A percentile compares a stretch with the other conserved stretches of the same genome.
Evolutionary conservation across 2,329 filamentous ascomycete species (phyloP).

Genomic region (Fusarium xylarioides): DNA sequence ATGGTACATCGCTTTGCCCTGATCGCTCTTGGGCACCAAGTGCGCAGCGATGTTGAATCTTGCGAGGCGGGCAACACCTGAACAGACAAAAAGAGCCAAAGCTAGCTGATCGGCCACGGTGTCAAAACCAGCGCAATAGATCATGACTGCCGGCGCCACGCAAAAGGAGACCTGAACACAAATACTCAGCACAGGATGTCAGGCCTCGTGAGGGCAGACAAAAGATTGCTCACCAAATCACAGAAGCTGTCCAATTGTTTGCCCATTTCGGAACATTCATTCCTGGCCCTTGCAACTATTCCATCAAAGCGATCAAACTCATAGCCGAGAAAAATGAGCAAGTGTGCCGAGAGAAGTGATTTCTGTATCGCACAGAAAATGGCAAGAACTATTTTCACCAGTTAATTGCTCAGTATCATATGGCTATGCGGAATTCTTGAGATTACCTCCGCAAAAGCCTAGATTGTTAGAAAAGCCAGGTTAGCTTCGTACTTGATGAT

Average conservation of each 20-base stretch:
- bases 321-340: neutral
- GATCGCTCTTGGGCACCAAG: neutral
- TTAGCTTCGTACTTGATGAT: neutral
- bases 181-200: fast-evolving
- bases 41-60: neutral
- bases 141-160: neutral
- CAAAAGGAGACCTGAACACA: neutral
- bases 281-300: neutral
- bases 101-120: neutral
- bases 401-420: neutral
- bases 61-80: neutral
- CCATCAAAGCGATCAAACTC: neutral
- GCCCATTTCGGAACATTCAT: neutral
- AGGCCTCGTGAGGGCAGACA: fast-evolving
- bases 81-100: neutral
- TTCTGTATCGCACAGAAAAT: neutral
- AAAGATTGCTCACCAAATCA: neutral
- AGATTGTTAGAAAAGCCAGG: neutral
- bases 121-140: neutral
- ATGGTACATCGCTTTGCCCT: neutral
- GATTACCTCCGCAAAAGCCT: neutral
- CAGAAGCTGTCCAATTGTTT: neutral
- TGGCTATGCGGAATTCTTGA: neutral
- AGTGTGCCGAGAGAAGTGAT: neutral
- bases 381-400: neutral